Evolutionary conservation across 257 asterid species (phyloP).

Genomic region (Nicotiana undulata): DNA sequence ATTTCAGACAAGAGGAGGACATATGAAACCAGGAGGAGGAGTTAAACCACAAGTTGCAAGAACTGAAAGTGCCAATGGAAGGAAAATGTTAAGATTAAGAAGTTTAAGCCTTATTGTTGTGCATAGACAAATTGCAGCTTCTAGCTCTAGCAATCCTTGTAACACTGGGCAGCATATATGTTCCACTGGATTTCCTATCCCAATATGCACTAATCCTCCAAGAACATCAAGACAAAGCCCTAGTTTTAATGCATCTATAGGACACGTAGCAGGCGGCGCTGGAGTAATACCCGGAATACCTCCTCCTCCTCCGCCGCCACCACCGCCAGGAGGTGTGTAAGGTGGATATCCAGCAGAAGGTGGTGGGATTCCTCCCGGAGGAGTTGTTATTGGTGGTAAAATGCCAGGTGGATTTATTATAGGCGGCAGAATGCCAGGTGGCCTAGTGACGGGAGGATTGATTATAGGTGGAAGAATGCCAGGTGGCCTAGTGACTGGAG

Average conservation of each 20-base stretch:
- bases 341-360: slow-evolving; percentile 51
- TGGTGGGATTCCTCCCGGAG: slow-evolving; percentile 26
- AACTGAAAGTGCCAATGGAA: slow-evolving; percentile 76
- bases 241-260: slow-evolving; percentile 69
- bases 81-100: slow-evolving; percentile 70
- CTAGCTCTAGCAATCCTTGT: slow-evolving; percentile 75
- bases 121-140: slow-evolving; percentile 88
- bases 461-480: slow-evolving; percentile 26
- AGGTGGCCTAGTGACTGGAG: slow-evolving; percentile 37
- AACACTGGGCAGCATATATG: slow-evolving; percentile 82
- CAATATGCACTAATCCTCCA: slow-evolving; percentile 78
- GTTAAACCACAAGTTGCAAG: slow-evolving; percentile 70
- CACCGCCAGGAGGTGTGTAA: slow-evolving; percentile 33
- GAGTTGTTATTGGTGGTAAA: slow-evolving; percentile 24
- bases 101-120: slow-evolving; percentile 72
- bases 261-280: slow-evolving; percentile 45
- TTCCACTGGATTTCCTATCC: slow-evolving; percentile 71
- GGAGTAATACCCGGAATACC: slow-evolving; percentile 24
- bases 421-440: slow-evolving; percentile 35
- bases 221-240: slow-evolving; percentile 89
- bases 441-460: slow-evolving; percentile 23
- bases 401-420: slow-evolving; percentile 27
- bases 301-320: slow-evolving; percentile 25
- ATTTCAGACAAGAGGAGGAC: slow-evolving; percentile 50
- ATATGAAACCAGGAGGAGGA: slow-evolving; percentile 84